Conservation (phyloP, 345 rosid species). For the Luvunga scandens region DNA sequence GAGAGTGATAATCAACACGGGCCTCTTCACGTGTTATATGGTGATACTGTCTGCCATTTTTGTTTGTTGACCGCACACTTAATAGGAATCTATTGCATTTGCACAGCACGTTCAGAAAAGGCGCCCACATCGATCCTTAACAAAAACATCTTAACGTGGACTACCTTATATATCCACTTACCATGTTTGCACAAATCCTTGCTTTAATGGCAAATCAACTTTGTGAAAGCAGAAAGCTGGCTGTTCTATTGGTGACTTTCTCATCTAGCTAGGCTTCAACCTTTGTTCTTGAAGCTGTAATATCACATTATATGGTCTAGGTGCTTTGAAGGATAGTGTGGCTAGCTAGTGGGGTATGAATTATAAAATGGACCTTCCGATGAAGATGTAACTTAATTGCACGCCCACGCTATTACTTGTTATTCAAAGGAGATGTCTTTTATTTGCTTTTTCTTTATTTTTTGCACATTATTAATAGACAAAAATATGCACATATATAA, state of each 20-base stretch:
- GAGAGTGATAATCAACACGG: background rate
- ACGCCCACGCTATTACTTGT: background rate
- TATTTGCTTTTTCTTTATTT: background rate
- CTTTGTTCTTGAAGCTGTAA: background rate
- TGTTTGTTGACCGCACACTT: background rate
- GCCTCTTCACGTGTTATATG: slow-evolving; percentile 5
- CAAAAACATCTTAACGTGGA: background rate
- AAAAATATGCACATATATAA: background rate
- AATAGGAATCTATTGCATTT: background rate
- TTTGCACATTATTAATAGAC: background rate
- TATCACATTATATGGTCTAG: background rate
- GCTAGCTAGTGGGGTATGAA: too few species aligned
- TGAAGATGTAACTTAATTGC: background rate
- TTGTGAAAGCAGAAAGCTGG: background rate
- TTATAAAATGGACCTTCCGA: too few species aligned
- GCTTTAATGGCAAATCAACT: background rate
- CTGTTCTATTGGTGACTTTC: too few species aligned
- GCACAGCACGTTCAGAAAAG: background rate
- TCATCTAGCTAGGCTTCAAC: too few species aligned
- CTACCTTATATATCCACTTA: background rate
- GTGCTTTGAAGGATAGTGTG: background rate
- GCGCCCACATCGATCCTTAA: background rate
- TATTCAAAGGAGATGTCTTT: background rate
- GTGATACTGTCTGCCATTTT: slow-evolving; percentile 16
- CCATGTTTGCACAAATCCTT: background rate